Evolutionary conservation across 495 filamentous ascomycete species (phyloP).

Genomic region (Daldinia bambusicola): DNA sequence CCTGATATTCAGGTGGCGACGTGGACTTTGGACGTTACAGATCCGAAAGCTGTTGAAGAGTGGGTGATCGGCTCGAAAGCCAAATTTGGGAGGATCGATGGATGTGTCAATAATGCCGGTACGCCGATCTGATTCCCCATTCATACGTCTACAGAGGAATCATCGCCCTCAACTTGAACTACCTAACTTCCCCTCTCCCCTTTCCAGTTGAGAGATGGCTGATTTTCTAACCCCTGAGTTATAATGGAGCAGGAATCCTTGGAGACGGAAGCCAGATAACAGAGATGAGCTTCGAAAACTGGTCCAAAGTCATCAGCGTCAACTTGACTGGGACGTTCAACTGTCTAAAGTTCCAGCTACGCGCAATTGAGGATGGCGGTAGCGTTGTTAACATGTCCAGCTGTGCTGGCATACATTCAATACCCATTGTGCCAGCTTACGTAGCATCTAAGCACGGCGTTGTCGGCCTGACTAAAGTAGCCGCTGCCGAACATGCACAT

Average conservation of each 20-base stretch:
- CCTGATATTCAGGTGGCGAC: slow-evolving; percentile 29
- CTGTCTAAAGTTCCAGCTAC: slow-evolving; percentile 53
- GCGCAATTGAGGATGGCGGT: slow-evolving; percentile 47
- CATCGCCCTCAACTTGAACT: background rate
- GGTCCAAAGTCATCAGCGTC: slow-evolving; percentile 31
- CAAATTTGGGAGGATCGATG: slow-evolving; percentile 34
- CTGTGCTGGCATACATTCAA: slow-evolving; percentile 58
- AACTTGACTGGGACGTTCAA: slow-evolving; percentile 40
- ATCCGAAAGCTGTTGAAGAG: slow-evolving; percentile 30
- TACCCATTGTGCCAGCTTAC: slow-evolving; percentile 57
- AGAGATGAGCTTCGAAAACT: slow-evolving; percentile 34
- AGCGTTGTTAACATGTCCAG: slow-evolving; percentile 67
- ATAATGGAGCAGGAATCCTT: slow-evolving; percentile 28
- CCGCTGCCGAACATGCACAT: slow-evolving; percentile 62
- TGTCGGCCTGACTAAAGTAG: slow-evolving; percentile 62
- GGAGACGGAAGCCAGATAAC: slow-evolving; percentile 18
- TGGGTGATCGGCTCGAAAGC: slow-evolving; percentile 35
- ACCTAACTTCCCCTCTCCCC: background rate
- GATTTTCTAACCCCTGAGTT: background rate
- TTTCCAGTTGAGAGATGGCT: background rate
- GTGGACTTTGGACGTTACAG: slow-evolving; percentile 25
- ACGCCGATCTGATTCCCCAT: background rate
- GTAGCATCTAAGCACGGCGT: slow-evolving; percentile 64
- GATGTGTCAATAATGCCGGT: slow-evolving; percentile 40
- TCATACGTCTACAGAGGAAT: background rate